Base-by-base conservation (phyloP, 2,329 filamentous ascomycete genomes). In the Aspergillus pseudoviridinutans region DNA sequence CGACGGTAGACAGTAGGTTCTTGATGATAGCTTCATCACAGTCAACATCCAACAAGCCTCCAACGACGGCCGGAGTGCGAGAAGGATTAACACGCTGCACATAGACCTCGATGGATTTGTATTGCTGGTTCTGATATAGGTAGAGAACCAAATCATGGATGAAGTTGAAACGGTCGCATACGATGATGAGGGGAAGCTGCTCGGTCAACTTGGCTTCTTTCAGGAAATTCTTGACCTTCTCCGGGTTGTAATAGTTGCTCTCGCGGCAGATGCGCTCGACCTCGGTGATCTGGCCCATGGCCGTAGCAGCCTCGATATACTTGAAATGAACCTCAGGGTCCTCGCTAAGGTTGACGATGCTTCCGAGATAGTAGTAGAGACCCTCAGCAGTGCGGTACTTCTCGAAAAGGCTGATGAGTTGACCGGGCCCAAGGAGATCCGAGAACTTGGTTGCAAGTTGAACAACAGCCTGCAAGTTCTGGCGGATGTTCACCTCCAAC, bases 151-250 rank as follows among this genome's bases (percentile, higher is more conserved):
- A 78, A 70, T 99, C 94, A 71, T 99, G 94, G 46, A 97, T 91
- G 71, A 99, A 96, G 80, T 97, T 96, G 84, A 95, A 97, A n/a
- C 93, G 91, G 73, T 99, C 94, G 78, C 95, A 99, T 58, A 99
- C 92, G 67, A 97, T 97, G 78, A 99, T 99, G 55, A 99, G 81
- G 47, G 94, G 94, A 47, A 99, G 83, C 78, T 97, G 93, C 76
- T 99, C 94, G 1, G 88, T 87, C 49, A 99, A 82, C 64, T 88
- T 89, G 55, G 94, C 93, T 74, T 99, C 95, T 80, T 99, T 99
- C 61, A 99, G 81, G 85, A 97, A 99, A 80, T 99, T 99, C 83
- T 97, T 97, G 57, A 97, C 91, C 82, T 96, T 96, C 76, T 97
- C 92, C 0, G 92, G 84, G 74, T 97, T 93, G 78, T 92, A 93